These are phyloP conservation scores for Arabidopsis arenosa DNA, from an alignment of 345 rosid genomes.

Conservation along the genomic window DNA sequence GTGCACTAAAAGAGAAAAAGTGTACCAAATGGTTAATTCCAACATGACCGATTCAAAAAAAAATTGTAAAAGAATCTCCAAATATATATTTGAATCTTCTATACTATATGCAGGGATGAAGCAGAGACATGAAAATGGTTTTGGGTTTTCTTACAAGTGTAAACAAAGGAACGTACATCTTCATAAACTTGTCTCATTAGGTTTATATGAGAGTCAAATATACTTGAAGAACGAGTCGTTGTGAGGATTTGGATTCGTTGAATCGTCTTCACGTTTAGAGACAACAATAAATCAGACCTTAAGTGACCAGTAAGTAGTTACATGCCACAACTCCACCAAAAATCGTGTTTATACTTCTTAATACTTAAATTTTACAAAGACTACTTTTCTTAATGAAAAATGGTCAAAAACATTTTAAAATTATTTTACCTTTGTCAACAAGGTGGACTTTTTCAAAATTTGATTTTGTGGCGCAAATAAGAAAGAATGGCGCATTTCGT, in stretches of 20 bases:
- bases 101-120: not conserved
- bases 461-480: conserved; percentile 14
- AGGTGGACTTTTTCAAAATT: conserved; percentile 27
- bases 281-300: not conserved
- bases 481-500: not conserved
- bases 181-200: conserved; percentile 2
- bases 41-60: too few relatives aligned
- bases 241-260: not conserved
- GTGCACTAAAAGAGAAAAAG: too few relatives aligned
- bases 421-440: not conserved
- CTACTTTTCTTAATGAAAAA: not conserved
- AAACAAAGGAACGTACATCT: not conserved
- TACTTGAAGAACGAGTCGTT: not conserved
- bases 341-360: not conserved
- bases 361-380: not conserved
- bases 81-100: too few relatives aligned
- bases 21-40: too few relatives aligned
- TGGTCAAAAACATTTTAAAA: not conserved
- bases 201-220: not conserved
- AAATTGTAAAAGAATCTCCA: too few relatives aligned
- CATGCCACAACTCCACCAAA: conserved; percentile 11
- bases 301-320: not conserved
- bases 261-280: not conserved
- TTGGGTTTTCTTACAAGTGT: not conserved
- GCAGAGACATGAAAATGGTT: not conserved